Base-by-base conservation (phyloP, 352 stramenopile species). In the Globisporangium abappressorium region DNA sequence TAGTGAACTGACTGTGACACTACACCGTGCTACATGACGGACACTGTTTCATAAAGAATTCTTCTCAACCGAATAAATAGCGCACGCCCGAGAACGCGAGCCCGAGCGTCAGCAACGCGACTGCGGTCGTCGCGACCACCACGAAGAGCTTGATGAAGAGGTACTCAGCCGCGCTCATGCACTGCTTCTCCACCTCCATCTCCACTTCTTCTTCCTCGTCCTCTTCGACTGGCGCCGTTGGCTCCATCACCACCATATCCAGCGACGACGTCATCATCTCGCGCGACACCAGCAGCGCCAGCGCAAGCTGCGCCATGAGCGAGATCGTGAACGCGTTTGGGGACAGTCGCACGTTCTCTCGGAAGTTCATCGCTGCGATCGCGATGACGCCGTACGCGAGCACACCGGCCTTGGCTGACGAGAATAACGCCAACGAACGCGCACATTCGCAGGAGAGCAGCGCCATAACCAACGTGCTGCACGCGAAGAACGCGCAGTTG, bases 401-500 rank as follows among this genome's bases (percentile, higher is more conserved):
- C 26, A 30, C 43, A 4, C 41, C 43, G 43, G 20, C 2, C 41
- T 49, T 46, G 28, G 28, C 20, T 5, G 20, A 24, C 1, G 43
- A 65, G 9, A 46, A 34, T 9, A 24, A 8, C 57, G 34, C 43
- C 43, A 51, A 14, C 36, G n/a, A 24, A 11, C 15, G 28, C 55
- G 14, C 1, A 4, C 4, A 22, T 22, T 24, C n/a, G 18, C 59
- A n/a, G 5, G 22, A 20, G 20, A 65, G 26, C 28, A 41, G 2
- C 7, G 41, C 43, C 43, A 65, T 46, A 15, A 20, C 20, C 11
- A 57, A 34, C 26, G 26, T 57, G 59, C 43, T 65, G 28, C 59
- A 57, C 12, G 59, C 43, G 59, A 65, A 49, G 28, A 65, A 65
- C 26, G 43, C 24, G 59, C 59, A 65, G 43, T 65, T 65, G 28